Conservation (phyloP, 2,329 filamentous ascomycete genomes). For the Claviceps purpurea region DNA sequence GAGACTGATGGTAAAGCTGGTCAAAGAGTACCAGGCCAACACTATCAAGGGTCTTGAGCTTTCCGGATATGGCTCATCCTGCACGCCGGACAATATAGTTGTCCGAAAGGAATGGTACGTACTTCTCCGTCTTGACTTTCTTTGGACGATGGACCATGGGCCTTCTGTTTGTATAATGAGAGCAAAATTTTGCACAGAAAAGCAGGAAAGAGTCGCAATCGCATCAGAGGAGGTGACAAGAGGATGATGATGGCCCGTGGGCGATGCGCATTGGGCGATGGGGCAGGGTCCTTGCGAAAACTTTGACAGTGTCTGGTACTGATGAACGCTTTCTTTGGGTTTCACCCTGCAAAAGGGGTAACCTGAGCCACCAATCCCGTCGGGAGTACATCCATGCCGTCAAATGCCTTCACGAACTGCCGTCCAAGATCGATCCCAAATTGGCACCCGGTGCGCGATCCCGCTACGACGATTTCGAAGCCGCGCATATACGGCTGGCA, state of each 20-base stretch:
- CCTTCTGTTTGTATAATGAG: too few species aligned
- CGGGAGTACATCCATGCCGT: constrained; percentile 2
- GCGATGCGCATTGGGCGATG: too few species aligned
- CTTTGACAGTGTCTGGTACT: too few species aligned
- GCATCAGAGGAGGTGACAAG: too few species aligned
- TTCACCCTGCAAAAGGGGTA: not conserved
- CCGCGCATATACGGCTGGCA: constrained; percentile 1
- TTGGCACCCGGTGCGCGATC: constrained; percentile 2
- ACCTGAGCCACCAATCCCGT: not conserved
- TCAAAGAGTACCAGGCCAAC: not conserved
- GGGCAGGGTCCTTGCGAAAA: too few species aligned
- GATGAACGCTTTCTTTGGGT: too few species aligned
- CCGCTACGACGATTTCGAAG: constrained; percentile 5
- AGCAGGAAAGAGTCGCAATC: too few species aligned
- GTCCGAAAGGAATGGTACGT: not conserved
- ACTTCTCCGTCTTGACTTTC: too few species aligned
- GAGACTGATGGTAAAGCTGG: not conserved
- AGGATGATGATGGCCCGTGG: too few species aligned
- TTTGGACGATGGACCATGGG: too few species aligned
- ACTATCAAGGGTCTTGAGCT: not conserved
- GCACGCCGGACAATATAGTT: not conserved
- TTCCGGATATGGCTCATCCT: not conserved
- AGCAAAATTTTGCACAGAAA: too few species aligned
- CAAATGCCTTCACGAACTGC: constrained; percentile 6
- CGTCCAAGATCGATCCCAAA: not conserved